Conservation (phyloP, 2,329 filamentous ascomycete genomes). For the Plectosphaerella cucumerina region DNA sequence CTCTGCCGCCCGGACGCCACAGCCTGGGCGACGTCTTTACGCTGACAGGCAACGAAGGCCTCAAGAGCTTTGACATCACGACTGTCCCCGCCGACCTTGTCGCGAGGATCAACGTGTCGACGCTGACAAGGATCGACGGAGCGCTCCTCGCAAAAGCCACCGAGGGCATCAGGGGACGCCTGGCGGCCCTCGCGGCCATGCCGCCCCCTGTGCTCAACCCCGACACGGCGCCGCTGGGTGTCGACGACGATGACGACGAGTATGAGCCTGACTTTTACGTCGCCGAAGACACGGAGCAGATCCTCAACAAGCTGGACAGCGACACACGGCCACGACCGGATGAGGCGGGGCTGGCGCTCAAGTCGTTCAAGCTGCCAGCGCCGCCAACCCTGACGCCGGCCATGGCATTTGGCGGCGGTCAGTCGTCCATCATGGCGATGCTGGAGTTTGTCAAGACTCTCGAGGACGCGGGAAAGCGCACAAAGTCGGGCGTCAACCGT, state of each 20-base stretch:
- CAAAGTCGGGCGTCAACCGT: constrained; percentile 72
- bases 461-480: constrained; percentile 61
- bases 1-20: constrained; percentile 70
- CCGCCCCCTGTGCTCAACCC: constrained; percentile 47
- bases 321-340: constrained; percentile 37
- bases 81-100: constrained; percentile 72
- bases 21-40: constrained; percentile 84
- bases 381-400: constrained; percentile 70
- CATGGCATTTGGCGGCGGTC: constrained; percentile 69
- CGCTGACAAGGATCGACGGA: constrained; percentile 68
- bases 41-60: constrained; percentile 68
- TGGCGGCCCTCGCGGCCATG: constrained; percentile 38
- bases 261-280: constrained; percentile 86
- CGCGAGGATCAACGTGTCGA: constrained; percentile 74
- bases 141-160: constrained; percentile 68
- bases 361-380: constrained; percentile 74
- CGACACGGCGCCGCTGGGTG: constrained; percentile 56
- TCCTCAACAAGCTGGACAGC: constrained; percentile 71
- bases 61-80: constrained; percentile 79
- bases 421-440: constrained; percentile 70
- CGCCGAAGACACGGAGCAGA: constrained; percentile 72
- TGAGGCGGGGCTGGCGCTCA: constrained; percentile 58
- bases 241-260: constrained; percentile 78
- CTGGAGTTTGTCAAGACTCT: constrained; percentile 73
- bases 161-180: constrained; percentile 54